Evolutionary conservation across 2,329 filamentous ascomycete genomes (phyloP).

Genomic region (Corynespora cassiicola): DNA sequence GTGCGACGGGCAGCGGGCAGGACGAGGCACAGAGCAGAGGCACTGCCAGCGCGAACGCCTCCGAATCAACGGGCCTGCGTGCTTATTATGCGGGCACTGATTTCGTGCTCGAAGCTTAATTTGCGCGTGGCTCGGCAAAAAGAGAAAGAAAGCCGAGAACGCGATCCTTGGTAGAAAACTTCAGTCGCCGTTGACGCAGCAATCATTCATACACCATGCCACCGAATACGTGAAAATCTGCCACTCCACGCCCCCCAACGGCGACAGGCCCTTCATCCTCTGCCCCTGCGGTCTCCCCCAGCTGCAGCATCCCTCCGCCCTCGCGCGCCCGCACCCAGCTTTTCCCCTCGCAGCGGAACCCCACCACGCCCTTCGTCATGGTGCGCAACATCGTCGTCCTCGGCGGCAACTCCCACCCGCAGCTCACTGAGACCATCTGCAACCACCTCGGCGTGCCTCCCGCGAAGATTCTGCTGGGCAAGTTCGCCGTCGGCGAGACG

Average conservation of each 20-base stretch:
- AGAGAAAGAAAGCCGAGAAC: slow-evolving; percentile 20
- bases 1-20: no score
- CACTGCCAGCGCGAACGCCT: slow-evolving; percentile 53
- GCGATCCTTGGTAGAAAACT: slow-evolving; percentile 30
- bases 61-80: no score
- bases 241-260: slow-evolving; percentile 28
- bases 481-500: slow-evolving; percentile 95
- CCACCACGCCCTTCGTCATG: slow-evolving; percentile 62
- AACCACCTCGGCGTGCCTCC: slow-evolving; percentile 85
- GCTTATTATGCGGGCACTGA: slow-evolving; percentile 14
- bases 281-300: slow-evolving; percentile 6
- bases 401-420: slow-evolving; percentile 89
- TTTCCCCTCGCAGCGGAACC: no score
- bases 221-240: slow-evolving; percentile 37
- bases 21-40: no score
- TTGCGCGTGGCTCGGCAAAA: slow-evolving; percentile 26
- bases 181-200: slow-evolving; percentile 23
- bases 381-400: slow-evolving; percentile 95
- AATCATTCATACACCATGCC: slow-evolving; percentile 39
- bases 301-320: slow-evolving; percentile 3
- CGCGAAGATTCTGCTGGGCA: slow-evolving; percentile 82
- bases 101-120: slow-evolving; percentile 31
- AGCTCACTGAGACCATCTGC: slow-evolving; percentile 86
- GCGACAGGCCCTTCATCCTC: slow-evolving; percentile 18
- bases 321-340: no score